phyloP scores from a whole-genome alignment of 78 protist genomes.

The Anaeramoeba ignava region DNA sequence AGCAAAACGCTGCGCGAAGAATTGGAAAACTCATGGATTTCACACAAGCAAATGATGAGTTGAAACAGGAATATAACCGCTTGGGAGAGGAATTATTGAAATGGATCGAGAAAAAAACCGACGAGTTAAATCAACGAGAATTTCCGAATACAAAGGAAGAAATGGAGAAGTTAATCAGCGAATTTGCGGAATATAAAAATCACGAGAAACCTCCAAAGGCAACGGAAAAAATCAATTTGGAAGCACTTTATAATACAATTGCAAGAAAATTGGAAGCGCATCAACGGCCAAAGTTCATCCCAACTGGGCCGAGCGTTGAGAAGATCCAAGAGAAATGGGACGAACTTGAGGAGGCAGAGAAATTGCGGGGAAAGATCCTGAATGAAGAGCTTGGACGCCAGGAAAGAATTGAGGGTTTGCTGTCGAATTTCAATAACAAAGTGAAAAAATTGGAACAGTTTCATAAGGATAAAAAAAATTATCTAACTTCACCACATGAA shows the following conservation, averaged over 20 bases:
- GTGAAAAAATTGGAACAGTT: not conserved
- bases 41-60: not conserved
- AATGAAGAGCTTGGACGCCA: not conserved
- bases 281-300: too few relatives aligned
- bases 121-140: not conserved
- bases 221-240: not conserved
- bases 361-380: not conserved
- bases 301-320: not conserved
- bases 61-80: not conserved
- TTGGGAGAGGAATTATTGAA: not conserved
- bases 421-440: not conserved
- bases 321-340: not conserved
- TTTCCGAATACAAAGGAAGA: not conserved
- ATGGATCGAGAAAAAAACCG: not conserved
- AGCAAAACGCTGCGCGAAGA: not conserved
- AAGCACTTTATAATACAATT: not conserved
- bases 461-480: not conserved
- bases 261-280: too few relatives aligned
- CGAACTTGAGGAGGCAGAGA: not conserved
- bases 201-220: not conserved
- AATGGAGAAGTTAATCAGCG: not conserved
- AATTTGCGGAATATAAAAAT: not conserved
- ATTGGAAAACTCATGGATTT: not conserved
- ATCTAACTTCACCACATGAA: not conserved
- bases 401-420: not conserved